Percentiles rank a stretch among this genome's conserved stretches.
Conservation (phyloP, 1,284 basidiomycete genomes). For the Xerocomus nothofagi region DNA sequence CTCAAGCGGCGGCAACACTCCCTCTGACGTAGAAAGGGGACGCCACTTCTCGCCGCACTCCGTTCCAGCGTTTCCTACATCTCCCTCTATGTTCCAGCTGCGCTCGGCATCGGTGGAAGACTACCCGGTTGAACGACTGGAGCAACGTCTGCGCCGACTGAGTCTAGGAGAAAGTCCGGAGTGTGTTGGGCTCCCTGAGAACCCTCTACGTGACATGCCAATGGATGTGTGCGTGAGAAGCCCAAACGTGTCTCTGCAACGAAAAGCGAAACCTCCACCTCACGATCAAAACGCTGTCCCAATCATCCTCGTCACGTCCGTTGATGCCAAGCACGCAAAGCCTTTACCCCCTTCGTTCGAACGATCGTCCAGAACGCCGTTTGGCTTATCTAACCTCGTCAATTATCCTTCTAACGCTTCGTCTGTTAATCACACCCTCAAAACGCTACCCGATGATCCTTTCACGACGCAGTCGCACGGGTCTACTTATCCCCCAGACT, state of each 20-base stretch:
- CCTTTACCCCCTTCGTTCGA: conserved; percentile 18
- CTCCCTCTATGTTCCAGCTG: conserved; percentile 25
- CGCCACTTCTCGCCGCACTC: neutral
- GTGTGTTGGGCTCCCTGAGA: neutral
- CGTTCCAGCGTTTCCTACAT: conserved; percentile 14
- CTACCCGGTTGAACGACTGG: conserved; percentile 25
- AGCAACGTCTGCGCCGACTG: conserved; percentile 21
- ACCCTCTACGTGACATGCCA: neutral
- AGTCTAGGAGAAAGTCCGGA: conserved; percentile 17
- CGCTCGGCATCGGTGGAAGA: conserved; percentile 23
- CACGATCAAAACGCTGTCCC: conserved; percentile 16
- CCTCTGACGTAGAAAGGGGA: neutral
- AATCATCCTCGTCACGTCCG: conserved; percentile 30
- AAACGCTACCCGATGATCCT: conserved; percentile 20
- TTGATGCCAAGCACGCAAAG: conserved; percentile 26
- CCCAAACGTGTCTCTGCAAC: neutral
- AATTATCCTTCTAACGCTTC: conserved; percentile 8
- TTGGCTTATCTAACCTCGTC: conserved; percentile 12
- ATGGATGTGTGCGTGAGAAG: conserved; percentile 13
- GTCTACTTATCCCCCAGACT: neutral
- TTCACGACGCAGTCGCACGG: conserved; percentile 10
- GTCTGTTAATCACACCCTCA: neutral
- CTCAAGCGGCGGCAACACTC: neutral
- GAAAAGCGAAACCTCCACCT: neutral
- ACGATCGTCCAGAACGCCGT: conserved; percentile 14